Base-by-base conservation (phyloP, 441 rosid species). In the Brassica hybrid region DNA sequence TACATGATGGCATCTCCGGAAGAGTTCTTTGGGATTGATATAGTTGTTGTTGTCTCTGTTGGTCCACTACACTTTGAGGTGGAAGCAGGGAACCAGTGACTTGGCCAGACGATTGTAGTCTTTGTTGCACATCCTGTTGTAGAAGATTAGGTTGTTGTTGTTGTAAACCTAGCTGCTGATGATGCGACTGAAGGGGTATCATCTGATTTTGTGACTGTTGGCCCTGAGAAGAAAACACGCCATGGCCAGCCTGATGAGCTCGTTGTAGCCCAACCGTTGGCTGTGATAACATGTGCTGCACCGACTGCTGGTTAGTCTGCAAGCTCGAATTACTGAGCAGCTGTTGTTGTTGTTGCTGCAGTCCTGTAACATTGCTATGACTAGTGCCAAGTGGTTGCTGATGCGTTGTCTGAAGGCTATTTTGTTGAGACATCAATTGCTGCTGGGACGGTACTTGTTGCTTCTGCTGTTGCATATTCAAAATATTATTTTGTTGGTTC, bases 1-100 rank as follows among this genome's bases (percentile, higher is more conserved):
- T 91, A 95, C 97, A 91, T 80, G 97, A 85, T 62, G 98, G 88
- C 64, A 95, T 86, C 72, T 91, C 98, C 13, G 86, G 88, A 82
- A 83, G 88, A 61, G 84, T 54, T 80, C 94, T 87, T 77, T 92
- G 97, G 30, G 93, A 80, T 83, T 86, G 98, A 85, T 88, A 91
- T 65, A 94, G 76, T 78, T 93, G 58, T 16, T 52, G 97, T 16
- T 52, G 97, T 88, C 92, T 92, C 84, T 91, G 98, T 77, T 84
- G 97, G 83, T 94, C 97, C 73, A 90, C 81, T 62, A 89, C 83
- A 88, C 81, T 91, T 73, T 87, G 97, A 25, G 85, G 87, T 73
- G 88, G 99, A 88, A 86, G 89, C 87, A 91, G 77, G 83, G 97
- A 81, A 70, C 90, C 92, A 8, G 96, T 74, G 72, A 86, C 80